A percentile compares a stretch with the other conserved stretches of the same genome.
phyloP scores from a whole-genome alignment of 148 eudicot genomes.

The Chenopodium formosanum region DNA sequence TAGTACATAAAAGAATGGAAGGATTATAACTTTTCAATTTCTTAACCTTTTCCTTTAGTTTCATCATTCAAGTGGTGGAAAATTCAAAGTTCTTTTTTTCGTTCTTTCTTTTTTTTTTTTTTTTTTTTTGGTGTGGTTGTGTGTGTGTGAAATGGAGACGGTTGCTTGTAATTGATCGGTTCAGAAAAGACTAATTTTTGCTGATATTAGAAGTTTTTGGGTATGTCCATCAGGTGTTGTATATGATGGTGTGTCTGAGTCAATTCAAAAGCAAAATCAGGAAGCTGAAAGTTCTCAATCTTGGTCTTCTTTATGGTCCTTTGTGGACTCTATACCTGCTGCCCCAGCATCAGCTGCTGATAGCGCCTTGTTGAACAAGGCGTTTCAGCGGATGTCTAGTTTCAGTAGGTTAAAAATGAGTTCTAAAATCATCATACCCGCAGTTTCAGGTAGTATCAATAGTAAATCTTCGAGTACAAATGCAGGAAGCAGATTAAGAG shows the following conservation, averaged over 20 bases:
- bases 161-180: conserved; percentile 28
- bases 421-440: conserved; percentile 30
- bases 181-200: conserved; percentile 40
- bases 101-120: too few species aligned
- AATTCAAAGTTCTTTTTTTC: too few species aligned
- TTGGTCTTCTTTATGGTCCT: conserved; percentile 75
- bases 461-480: conserved; percentile 34
- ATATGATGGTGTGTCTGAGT: conserved; percentile 36
- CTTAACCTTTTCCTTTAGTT: too few species aligned
- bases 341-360: conserved; percentile 95
- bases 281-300: conserved; percentile 37
- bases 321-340: conserved; percentile 85
- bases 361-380: conserved; percentile 58
- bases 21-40: neutral
- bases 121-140: neutral
- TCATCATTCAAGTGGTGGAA: too few species aligned
- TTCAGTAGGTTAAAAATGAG: conserved; percentile 50
- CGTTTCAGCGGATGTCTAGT: conserved; percentile 79
- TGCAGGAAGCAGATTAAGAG: conserved; percentile 37
- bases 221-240: conserved; percentile 78
- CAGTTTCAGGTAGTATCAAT: neutral
- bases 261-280: conserved; percentile 45
- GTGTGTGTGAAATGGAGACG: conserved; percentile 6
- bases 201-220: conserved; percentile 52
- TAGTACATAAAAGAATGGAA: too few species aligned